Base-by-base conservation (phyloP, 352 stramenopile genomes). In the Peronospora belbahrii region DNA sequence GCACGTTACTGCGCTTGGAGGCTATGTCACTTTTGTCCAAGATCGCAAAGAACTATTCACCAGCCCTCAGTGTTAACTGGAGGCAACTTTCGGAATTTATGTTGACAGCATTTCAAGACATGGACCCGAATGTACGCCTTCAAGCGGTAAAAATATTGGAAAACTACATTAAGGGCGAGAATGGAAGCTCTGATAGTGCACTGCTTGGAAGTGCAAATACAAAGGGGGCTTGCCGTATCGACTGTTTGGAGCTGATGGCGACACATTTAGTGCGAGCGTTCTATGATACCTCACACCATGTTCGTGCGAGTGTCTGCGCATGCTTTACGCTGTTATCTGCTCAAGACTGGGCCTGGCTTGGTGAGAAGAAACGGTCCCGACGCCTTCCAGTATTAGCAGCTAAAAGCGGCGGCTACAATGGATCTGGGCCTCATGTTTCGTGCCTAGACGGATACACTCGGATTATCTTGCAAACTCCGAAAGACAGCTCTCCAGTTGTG, bases 121-220 rank as follows among this genome's bases (percentile, higher is more conserved):
- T 84, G 48, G 82, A 94, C 36, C 74, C 81, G 2, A 91, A 91
- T 43, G 76, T 94, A 32, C 82, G 82, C 0, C 62, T 94, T 0
- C 82, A 94, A 72, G 82, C 82, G 1, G 73, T 94, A 3, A 94
- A 94, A 43, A 88, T 94, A 34, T 31, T 94, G 43, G 82, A 94
- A 44, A 90, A 91, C 42, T 91, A 94, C 48, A 86, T 94, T 50
- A 87, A 92, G 40, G 80, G 79, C 17, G 67, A 76, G 28, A 65
- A 67, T 27, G 48, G 50, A 2, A 59, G 38, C 4, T 10, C 42
- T 11, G 45, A 57, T n/a, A 18, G 31, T 23, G 18, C 41, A 19
- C 31, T 36, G 7, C 4, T 13, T n/a, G 48, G 11, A 19, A 31
- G 3, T 18, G 15, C 18, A 17, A 40, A 2, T 4, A n/a, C 33